Percentiles rank a stretch among this genome's conserved stretches.
Conservation (phyloP, 2,329 filamentous ascomycete species). For the Ascomycota sp. region DNA sequence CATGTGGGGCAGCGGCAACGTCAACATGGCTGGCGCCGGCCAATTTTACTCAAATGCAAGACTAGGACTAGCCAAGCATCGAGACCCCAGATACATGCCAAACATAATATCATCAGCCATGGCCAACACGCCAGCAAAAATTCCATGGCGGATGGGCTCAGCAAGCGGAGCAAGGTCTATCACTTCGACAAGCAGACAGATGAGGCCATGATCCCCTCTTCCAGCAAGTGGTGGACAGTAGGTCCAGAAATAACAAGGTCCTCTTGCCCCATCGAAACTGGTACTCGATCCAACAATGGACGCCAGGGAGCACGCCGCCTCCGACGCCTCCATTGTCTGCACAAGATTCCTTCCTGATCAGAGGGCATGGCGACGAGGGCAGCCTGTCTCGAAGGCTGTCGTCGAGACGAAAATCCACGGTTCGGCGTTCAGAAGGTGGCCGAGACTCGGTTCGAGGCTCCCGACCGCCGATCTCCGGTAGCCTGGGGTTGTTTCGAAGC, state of each 20-base stretch:
- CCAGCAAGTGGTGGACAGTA: slow-evolving; percentile 70
- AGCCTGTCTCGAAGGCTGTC: slow-evolving; percentile 27
- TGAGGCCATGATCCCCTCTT: slow-evolving; percentile 92
- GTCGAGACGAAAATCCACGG: slow-evolving; percentile 13
- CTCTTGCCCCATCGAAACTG: slow-evolving; percentile 83
- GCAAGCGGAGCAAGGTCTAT: slow-evolving; percentile 73
- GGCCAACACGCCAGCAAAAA: slow-evolving; percentile 75
- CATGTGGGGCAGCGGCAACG: slow-evolving; percentile 47
- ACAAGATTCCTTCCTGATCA: slow-evolving; percentile 20
- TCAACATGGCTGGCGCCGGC: slow-evolving; percentile 78
- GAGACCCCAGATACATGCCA: slow-evolving; percentile 89
- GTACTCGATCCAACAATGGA: slow-evolving; percentile 78
- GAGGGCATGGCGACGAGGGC: slow-evolving; percentile 12
- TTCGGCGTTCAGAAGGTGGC: slow-evolving; percentile 16
- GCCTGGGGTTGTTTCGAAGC: slow-evolving; percentile 22
- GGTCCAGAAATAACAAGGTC: slow-evolving; percentile 74
- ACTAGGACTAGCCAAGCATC: slow-evolving; percentile 59
- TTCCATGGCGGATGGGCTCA: slow-evolving; percentile 74
- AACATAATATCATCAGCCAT: slow-evolving; percentile 91
- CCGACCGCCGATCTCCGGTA: slow-evolving; percentile 27
- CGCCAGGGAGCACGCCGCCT: slow-evolving; percentile 56
- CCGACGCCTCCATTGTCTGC: slow-evolving; percentile 38
- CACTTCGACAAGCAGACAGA: slow-evolving; percentile 61
- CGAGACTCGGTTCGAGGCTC: slow-evolving; percentile 19
- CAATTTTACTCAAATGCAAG: slow-evolving; percentile 91